Conservation (phyloP, 2,329 filamentous ascomycete genomes). For the Sporothrix variecibatus region DNA sequence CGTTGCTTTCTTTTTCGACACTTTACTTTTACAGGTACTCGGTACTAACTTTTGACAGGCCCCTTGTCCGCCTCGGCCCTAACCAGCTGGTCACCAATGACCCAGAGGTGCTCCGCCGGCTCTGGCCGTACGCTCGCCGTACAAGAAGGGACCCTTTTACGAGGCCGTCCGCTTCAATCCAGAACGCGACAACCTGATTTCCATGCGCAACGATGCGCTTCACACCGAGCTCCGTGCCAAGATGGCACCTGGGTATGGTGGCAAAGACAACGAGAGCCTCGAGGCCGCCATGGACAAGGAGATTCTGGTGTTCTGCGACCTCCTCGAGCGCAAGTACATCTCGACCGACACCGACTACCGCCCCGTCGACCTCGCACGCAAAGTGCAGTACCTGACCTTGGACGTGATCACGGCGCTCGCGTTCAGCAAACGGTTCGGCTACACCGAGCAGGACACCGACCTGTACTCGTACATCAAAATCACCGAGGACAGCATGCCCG, state of each 20-base stretch:
- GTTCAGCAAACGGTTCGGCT: constrained; percentile 52
- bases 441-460: constrained; percentile 48
- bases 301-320: constrained; percentile 35
- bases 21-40: neutral
- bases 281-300: constrained; percentile 34
- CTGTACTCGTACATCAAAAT: constrained; percentile 47
- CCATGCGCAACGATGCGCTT: constrained; percentile 39
- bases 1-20: neutral
- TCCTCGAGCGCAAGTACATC: constrained; percentile 48
- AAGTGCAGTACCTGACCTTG: constrained; percentile 55
- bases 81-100: constrained; percentile 36
- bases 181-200: constrained; percentile 42
- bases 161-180: constrained; percentile 43
- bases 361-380: constrained; percentile 47
- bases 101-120: constrained; percentile 35
- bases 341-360: constrained; percentile 35
- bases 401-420: constrained; percentile 57
- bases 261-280: constrained; percentile 37
- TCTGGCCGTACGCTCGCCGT: constrained; percentile 43
- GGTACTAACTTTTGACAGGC: constrained; percentile 26
- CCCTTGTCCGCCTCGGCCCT: constrained; percentile 35
- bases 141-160: constrained; percentile 43
- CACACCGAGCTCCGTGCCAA: constrained; percentile 46
- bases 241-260: constrained; percentile 44
- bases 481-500: constrained; percentile 40